A percentile compares a stretch with the other conserved stretches of the same genome.
Evolutionary conservation across 208 protist species (phyloP).

Genomic region (Leishmania lainsoni): DNA sequence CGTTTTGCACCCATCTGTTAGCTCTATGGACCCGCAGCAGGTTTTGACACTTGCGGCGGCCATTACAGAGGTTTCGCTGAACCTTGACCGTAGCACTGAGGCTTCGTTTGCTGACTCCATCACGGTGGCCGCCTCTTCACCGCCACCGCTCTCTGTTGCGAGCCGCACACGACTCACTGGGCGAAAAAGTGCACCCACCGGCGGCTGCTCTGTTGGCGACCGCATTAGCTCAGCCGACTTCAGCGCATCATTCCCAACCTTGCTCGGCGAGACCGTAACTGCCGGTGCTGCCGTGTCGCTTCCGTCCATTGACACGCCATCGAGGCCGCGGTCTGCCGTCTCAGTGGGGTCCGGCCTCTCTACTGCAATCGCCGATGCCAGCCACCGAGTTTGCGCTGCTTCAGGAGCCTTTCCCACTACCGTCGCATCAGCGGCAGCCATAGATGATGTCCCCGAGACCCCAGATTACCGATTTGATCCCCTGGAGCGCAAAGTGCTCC

Average conservation of each 20-base stretch:
- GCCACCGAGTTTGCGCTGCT: background rate
- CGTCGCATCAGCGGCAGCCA: background rate
- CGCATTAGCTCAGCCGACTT: constrained; percentile 6
- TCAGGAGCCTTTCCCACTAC: background rate
- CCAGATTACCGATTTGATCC: constrained; percentile 16
- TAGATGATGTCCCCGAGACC: background rate
- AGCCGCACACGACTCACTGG: constrained; percentile 19
- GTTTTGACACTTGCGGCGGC: constrained; percentile 41
- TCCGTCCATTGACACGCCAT: constrained; percentile 14
- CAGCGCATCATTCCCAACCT: constrained; percentile 12
- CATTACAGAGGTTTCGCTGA: constrained; percentile 43
- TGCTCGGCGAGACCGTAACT: constrained; percentile 1
- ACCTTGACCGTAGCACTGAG: constrained; percentile 7
- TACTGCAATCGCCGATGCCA: background rate
- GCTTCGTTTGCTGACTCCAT: constrained; percentile 6
- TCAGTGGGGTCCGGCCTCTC: background rate
- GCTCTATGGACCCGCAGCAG: constrained; percentile 23
- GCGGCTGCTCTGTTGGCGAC: constrained; percentile 8
- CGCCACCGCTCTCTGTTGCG: background rate
- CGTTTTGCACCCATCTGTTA: background rate
- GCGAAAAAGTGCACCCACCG: constrained; percentile 2
- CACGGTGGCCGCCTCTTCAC: background rate
- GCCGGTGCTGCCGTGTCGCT: background rate
- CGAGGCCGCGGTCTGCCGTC: constrained; percentile 1
- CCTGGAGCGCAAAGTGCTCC: constrained; percentile 38